Evolutionary conservation across 805 yeast genomes (phyloP), one percentile per base, ranked within the genome.

Genomic region (Sugiyamaella smithiae): DNA sequence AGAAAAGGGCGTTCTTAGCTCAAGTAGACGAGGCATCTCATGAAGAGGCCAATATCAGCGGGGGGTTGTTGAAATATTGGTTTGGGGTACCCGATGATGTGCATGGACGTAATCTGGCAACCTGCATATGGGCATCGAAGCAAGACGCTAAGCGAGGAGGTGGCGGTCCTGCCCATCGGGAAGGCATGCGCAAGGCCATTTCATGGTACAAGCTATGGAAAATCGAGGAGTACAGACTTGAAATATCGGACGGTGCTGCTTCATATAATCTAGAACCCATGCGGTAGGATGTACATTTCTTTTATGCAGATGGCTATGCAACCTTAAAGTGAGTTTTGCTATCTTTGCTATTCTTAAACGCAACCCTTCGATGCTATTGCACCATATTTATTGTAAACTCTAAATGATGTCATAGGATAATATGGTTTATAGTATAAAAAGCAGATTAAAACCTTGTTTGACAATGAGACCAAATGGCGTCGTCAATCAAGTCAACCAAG

Each of bases 11-110:
- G 33, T 45, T 53, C 33, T 54, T 70, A 16, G 65, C 65, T 0
- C 52, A 56, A 12, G 54, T 68, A 4, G 74, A 70, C 51, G 58
- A 63, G 46, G 58, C 47, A 1, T 63, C 71, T 2, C 73, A 69
- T 46, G 46, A 43, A 14, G 73, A 69, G 47, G 73, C 73, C 14
- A 69, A 62, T 53, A 43, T 25, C 9, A 59, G 68, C 5, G 73
- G 73, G 1, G 73, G 73, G 0, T 58, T 69, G 5, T 54, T 69
- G 45, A 69, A 69, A 50, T 69, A 70, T 55, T 69, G 72, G 71
- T 69, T 59, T 51, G 74, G 74, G 0, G 54, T 60, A 4, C 73
- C 74, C 1, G 65, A 69, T 48, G 60, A 58, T 22, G 54, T 40
- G 11, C 45, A 51, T 6, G 73, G 68, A 1, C 58, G 62, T 46